Evolutionary conservation across 495 filamentous ascomycete genomes (phyloP), one percentile per base, ranked within the genome.

Genomic region (Penicillium canescens): DNA sequence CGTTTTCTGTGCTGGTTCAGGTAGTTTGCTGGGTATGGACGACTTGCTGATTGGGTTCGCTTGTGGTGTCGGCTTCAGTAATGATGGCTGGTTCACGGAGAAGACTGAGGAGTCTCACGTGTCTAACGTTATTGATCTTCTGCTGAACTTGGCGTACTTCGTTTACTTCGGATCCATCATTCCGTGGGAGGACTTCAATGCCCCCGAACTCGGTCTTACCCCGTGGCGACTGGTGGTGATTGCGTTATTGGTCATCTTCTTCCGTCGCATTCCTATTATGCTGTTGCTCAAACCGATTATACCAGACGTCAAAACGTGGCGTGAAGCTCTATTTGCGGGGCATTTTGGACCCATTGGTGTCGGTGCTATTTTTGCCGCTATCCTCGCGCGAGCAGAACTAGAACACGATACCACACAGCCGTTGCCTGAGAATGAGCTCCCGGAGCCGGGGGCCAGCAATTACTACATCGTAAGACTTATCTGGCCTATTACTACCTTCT

Each of bases 321-420:
- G 95, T 50, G 95, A 99, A 69, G 92, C 94, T 23, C 80, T 98
- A 12, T 99, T 99, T 68, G 95, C 95, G 24, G 95, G 95, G 8
- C 95, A 99, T 69, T 99, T 99, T 66, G 95, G 95, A 13, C 95
- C 95, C 20, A 98, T 99, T 56, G 95, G 95, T 48, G 94, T 98
- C 46, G 95, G 95, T 58, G 95, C 93, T 55, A 91, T 99, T 54
- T 99, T 98, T 53, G 89, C 96, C 47, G 89, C 90, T 18, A 95
- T 99, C 47, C 71, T 99, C 49, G 91, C 94, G 12, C 79, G 92
- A 51, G 92, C 91, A 2, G 95, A 98, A 65, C 61, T 99, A 35
- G 92, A 97, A 65, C 81, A 76, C 1, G 78, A 85, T 35, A 71
- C 68, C 18, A 88, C 90, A 1, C 85, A 90, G 23, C 95, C 95